Evolutionary conservation across 2,329 filamentous ascomycete genomes (phyloP).

Genomic region (Aureobasidium sp.): DNA sequence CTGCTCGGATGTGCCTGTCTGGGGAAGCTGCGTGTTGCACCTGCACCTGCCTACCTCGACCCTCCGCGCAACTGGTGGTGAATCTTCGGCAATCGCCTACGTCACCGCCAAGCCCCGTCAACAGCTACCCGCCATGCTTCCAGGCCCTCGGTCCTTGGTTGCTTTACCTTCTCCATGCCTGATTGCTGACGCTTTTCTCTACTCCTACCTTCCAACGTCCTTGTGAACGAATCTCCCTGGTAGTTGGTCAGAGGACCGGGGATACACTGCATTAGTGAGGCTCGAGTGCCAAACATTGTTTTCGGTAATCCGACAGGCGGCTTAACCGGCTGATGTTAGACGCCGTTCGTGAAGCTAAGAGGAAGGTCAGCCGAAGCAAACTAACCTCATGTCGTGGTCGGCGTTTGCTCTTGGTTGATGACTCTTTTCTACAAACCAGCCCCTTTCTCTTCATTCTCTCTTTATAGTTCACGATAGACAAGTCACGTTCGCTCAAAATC

Average conservation of each 20-base stretch:
- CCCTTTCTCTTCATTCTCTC: background rate
- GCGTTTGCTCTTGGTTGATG: background rate
- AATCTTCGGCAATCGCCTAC: constrained; percentile 9
- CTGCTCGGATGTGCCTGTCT: background rate
- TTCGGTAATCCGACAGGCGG: background rate
- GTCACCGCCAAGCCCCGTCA: constrained; percentile 4
- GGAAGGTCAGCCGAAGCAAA: constrained; percentile 1
- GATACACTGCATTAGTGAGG: background rate
- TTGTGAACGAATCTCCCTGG: too few species aligned
- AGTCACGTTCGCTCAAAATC: too few species aligned
- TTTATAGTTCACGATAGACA: too few species aligned
- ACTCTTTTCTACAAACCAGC: background rate
- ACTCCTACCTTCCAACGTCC: background rate
- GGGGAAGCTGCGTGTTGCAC: constrained; percentile 9
- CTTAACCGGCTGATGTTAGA: background rate
- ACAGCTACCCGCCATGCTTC: background rate
- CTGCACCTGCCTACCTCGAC: background rate
- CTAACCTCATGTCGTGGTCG: background rate
- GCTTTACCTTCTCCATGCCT: background rate
- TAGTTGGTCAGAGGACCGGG: background rate
- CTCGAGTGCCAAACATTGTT: background rate
- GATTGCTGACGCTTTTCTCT: background rate
- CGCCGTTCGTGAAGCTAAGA: background rate
- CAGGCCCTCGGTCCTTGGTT: background rate
- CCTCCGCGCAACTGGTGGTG: background rate